Base-by-base conservation (phyloP, 495 filamentous ascomycete genomes). In the Pseudevernia furfuracea region DNA sequence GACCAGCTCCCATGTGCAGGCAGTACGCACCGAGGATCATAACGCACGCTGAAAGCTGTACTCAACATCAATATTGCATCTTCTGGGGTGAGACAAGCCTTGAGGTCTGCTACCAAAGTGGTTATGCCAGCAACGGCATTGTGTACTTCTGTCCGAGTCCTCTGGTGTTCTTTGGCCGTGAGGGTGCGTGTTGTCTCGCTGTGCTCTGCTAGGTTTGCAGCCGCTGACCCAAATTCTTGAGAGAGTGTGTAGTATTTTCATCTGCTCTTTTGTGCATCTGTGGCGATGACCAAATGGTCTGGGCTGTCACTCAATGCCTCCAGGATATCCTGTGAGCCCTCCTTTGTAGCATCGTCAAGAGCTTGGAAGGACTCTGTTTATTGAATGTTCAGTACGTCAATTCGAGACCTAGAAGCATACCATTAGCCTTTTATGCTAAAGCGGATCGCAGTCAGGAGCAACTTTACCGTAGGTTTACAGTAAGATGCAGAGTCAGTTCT, bases 321-420 rank as follows among this genome's bases (percentile, higher is more conserved):
- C 23, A 23, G 21, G 8, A 41, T 25, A 43, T 53, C 17, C 25
- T 25, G 14, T 43, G 21, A 19, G 28, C 32, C 43, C 15, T 34
- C 23, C 10, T 59, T 38, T 59, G 43, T 53, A 43, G 43, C 36
- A 39, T 64, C 36, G 12, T 52, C 43, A 59, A 64, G 43, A 11
- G 32, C 41, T 59, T 43, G 32, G 25, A 64, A 52, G 14, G 32
- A 34, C 36, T 59, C n/a, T 14, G 15, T 34, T 38, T 58, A 14
- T 43, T 30, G 23, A 11, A 23, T 4, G 3, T 7, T 19, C 21
- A 59, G 38, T 15, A 53, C 0, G 38, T 60, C 36, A 37, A 53
- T 52, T 36, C 7, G 23, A 59, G 55, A 56, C n/a, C 56, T 59
- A n/a, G 11, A 38, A 30, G 30, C 38, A 10, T 1, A 38, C 0